These are phyloP conservation scores for Lactarius deliciosus DNA, from an alignment of 768 basidiomycete species.

Conservation along the genomic window DNA sequence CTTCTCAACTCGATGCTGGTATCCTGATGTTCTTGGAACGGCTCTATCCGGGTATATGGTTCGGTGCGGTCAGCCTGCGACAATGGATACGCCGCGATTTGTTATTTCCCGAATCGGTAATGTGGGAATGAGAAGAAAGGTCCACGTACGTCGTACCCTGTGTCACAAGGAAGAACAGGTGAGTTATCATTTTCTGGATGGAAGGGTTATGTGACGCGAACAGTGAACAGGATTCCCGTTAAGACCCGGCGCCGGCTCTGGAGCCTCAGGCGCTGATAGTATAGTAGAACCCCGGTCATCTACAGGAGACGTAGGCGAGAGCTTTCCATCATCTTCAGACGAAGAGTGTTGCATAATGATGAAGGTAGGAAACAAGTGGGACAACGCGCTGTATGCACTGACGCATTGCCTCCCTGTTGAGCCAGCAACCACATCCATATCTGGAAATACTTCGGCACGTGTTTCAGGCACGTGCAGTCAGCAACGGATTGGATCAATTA, in stretches of 20 bases:
- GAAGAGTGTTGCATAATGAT: constrained; percentile 16
- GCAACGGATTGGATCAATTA: constrained; percentile 5
- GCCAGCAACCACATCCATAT: neutral
- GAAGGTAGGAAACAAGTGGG: constrained; percentile 14
- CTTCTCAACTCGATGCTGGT: constrained; percentile 69
- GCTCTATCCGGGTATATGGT: constrained; percentile 76
- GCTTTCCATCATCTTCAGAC: constrained; percentile 39
- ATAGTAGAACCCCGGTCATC: constrained; percentile 62
- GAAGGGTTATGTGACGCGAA: constrained; percentile 44
- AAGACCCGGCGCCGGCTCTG: constrained; percentile 71
- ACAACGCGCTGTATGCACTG: constrained; percentile 9
- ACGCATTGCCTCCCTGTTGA: neutral
- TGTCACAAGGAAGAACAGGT: constrained; percentile 14
- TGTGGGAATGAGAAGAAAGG: constrained; percentile 11
- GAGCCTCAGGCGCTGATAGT: constrained; percentile 43
- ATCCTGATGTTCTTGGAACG: constrained; percentile 82
- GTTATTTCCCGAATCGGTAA: constrained; percentile 14
- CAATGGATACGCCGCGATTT: constrained; percentile 19
- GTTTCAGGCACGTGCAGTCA: constrained; percentile 15
- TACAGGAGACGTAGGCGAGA: constrained; percentile 42
- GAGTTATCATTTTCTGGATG: constrained; percentile 20
- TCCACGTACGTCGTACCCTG: constrained; percentile 82
- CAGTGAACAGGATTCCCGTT: constrained; percentile 77
- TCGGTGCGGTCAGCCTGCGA: constrained; percentile 78
- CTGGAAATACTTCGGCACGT: constrained; percentile 12